Base-by-base conservation (phyloP, 176 grass and related monocot genomes). In the Juncus effusus region DNA sequence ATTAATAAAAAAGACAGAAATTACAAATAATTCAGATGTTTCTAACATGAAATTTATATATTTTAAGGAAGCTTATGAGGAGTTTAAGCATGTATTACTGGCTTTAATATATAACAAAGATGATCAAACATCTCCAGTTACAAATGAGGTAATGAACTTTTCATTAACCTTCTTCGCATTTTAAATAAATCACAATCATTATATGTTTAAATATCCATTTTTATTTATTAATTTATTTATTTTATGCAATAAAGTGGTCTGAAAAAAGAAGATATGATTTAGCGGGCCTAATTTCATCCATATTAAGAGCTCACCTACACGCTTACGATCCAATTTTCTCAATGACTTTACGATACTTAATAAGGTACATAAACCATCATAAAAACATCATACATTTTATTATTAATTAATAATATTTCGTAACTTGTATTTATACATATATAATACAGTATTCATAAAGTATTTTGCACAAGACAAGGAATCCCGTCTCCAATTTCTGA, bases 31-130 rank as follows among this genome's bases (percentile, higher is more conserved):
- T 14, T 69, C 8, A 51, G 37, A 35, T 38, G 8, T 37, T 52
- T 51, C 0, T 6, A 44, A 53, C 12, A 59, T 36, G 7, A 76
- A 11, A 13, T 64, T 58, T 76, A 64, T 44, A 50, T 62, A 10
- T 40, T 7, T 53, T 64, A 84, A 99, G 94, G 94, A 99, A 93
- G 94, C 94, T 83, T 99, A 99, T 73, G 89, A 99, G 80, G 94
- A 99, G 70, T 99, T 99, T 77, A 99, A 99, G 76, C 94, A 99
- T 87, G 83, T 93, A 54, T 80, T 99, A 36, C 80, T 99, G 56
- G 86, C 90, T 10, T 90, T 99, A 57, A 84, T 99, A 76, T 99
- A 80, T 80, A 78, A 87, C 61, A 87, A 99, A 79, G 83, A 93
- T 66, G 94, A 99, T 58, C 77, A 85, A 82, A 89, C 69, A 19